These are phyloP conservation scores for Sordariomycetes sp. DNA, from an alignment of 2,329 filamentous ascomycete species.

Conservation along the genomic window DNA sequence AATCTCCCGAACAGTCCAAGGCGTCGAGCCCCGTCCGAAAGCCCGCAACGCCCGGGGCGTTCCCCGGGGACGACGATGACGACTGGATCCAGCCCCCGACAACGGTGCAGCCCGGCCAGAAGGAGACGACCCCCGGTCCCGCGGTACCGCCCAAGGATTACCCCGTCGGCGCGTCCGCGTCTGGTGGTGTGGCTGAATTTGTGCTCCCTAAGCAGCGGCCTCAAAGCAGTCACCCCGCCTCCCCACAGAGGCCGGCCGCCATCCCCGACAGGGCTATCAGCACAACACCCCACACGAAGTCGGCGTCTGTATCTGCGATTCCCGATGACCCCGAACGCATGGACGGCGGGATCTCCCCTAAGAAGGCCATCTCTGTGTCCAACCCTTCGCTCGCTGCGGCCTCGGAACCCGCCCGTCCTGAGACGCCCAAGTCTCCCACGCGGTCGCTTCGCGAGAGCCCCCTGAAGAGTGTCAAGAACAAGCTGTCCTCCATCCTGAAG, in stretches of 20 bases:
- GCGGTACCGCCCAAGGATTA: conserved; percentile 2
- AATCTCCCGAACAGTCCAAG: conserved; percentile 12
- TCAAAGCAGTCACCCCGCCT: conserved; percentile 15
- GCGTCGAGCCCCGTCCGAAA: conserved; percentile 21
- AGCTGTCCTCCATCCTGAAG: conserved; percentile 80
- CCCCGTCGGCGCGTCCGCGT: background rate
- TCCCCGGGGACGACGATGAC: conserved; percentile 39
- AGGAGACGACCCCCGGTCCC: background rate
- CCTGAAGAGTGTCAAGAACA: conserved; percentile 84
- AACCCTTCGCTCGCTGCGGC: conserved; percentile 39
- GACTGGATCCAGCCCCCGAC: conserved; percentile 49
- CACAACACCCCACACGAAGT: conserved; percentile 41
- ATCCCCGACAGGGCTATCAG: conserved; percentile 16
- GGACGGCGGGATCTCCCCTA: conserved; percentile 20
- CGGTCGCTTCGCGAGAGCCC: conserved; percentile 57
- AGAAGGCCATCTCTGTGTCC: conserved; percentile 50
- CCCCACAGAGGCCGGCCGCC: conserved; percentile 19
- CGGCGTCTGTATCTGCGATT: conserved; percentile 43
- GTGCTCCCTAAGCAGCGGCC: conserved; percentile 25
- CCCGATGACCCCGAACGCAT: conserved; percentile 1
- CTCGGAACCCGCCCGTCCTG: conserved; percentile 22
- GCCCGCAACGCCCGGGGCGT: conserved; percentile 41
- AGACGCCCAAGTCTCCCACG: conserved; percentile 44
- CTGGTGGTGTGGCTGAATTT: conserved; percentile 14
- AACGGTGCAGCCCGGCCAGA: conserved; percentile 8